Conservation (phyloP, 2,329 filamentous ascomycete species). For the Aspergillus unguis region DNA sequence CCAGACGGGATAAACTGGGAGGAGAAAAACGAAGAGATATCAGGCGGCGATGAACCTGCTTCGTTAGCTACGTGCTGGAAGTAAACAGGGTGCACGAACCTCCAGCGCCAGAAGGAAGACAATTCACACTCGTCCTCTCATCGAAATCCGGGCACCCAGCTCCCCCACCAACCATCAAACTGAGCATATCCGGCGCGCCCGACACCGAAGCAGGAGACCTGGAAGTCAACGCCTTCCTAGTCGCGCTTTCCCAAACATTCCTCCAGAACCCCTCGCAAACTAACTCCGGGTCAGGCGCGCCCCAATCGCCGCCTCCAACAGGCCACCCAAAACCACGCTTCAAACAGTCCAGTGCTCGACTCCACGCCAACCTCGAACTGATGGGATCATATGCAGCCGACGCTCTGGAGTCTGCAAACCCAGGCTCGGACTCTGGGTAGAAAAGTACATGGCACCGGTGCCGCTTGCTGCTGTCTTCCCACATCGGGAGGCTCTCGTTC, state of each 20-base stretch:
- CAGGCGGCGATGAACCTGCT: slow-evolving; percentile 21
- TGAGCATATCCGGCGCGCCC: slow-evolving; percentile 12
- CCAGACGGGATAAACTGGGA: slow-evolving; percentile 52
- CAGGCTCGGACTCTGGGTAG: slow-evolving; percentile 54
- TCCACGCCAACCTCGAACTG: slow-evolving; percentile 63
- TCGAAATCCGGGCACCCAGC: slow-evolving; percentile 9
- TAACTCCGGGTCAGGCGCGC: slow-evolving; percentile 34
- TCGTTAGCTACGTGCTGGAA: neutral
- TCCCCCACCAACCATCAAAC: slow-evolving; percentile 16
- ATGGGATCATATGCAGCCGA: slow-evolving; percentile 58
- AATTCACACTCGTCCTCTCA: slow-evolving; percentile 29
- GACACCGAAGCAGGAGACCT: neutral
- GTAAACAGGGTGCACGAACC: slow-evolving; percentile 23
- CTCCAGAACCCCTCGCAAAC: slow-evolving; percentile 40
- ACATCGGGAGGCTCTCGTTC: slow-evolving; percentile 31
- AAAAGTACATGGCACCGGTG: slow-evolving; percentile 43
- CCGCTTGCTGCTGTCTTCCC: slow-evolving; percentile 27
- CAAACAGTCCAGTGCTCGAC: slow-evolving; percentile 56
- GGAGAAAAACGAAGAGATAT: slow-evolving; percentile 48
- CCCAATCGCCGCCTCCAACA: slow-evolving; percentile 27
- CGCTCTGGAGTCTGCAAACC: slow-evolving; percentile 65
- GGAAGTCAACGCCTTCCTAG: neutral
- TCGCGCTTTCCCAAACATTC: slow-evolving; percentile 11
- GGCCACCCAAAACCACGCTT: slow-evolving; percentile 55
- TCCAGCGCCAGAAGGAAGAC: slow-evolving; percentile 36